A percentile compares a stretch with the other conserved stretches of the same genome.
These are phyloP conservation scores for Rhododendron molle DNA, from an alignment of 148 eudicot genomes.

Conservation along the genomic window DNA sequence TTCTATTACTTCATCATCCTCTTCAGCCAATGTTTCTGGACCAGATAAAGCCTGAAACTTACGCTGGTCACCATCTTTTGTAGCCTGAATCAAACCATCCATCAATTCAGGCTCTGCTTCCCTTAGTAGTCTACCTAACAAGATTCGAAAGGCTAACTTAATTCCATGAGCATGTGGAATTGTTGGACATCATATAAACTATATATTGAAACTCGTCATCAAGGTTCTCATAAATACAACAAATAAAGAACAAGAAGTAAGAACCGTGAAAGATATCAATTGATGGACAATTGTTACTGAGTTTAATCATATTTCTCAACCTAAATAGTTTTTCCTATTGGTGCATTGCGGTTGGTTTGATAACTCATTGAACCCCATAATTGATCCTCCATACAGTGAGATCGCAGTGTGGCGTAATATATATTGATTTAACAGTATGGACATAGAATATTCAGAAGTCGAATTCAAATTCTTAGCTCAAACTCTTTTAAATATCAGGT, in stretches of 20 bases:
- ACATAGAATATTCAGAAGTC: not conserved
- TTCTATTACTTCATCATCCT: constrained; percentile 35
- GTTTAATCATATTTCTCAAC: not conserved
- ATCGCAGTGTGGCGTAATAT: not conserved
- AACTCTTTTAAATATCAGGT: not conserved
- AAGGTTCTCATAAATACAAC: not conserved
- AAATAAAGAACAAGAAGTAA: not conserved
- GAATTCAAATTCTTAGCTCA: not conserved
- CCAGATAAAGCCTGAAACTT: constrained; percentile 51
- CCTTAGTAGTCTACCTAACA: constrained; percentile 75
- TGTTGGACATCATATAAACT: not conserved
- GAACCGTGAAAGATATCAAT: not conserved
- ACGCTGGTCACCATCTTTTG: constrained; percentile 70
- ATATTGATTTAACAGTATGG: not conserved
- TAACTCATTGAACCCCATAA: not conserved
- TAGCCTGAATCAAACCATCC: constrained; percentile 74
- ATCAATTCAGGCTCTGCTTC: constrained; percentile 74
- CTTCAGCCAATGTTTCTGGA: constrained; percentile 23
- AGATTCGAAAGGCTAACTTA: not conserved
- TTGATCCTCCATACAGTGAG: not conserved
- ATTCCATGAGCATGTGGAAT: not conserved
- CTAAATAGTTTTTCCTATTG: not conserved
- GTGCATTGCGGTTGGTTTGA: not conserved
- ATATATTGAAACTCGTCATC: not conserved
- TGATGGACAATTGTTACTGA: not conserved